Evolutionary conservation across 2,329 filamentous ascomycete genomes (phyloP), one percentile per base, ranked within the genome.

Genomic region (Waltergamsia citrina): DNA sequence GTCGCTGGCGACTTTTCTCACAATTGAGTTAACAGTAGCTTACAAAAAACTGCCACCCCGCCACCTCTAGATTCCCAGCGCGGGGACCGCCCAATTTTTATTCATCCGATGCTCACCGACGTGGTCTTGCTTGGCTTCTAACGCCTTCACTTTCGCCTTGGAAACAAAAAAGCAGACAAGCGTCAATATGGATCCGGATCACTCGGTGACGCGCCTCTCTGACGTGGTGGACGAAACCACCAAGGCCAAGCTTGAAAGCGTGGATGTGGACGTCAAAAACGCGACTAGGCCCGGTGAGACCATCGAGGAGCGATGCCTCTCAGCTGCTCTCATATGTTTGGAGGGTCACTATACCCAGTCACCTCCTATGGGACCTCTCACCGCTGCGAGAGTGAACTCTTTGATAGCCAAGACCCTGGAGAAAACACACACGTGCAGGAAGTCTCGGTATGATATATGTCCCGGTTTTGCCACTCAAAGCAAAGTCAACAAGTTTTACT

Each of bases 301-400:
- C 24, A 75, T 79, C 47, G 76, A 81, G 54, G 76, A 81, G 57
- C 63, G 75, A 38, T 70, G 65, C 50, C 79, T 81, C 52, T 65
- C 67, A 3, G 70, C 70, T 2, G 72, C 70, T 12, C 62, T 81
- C 48, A 68, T 77, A 47, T 71, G 70, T 45, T 63, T 79, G 35
- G 74, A 80, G 51, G 70, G 70, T 29, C 72, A 78, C 54, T 77
- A 74, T 48, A 70, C 66, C 39, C 61, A 69, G 40, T 61, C 65
- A 17, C 71, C 71, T 29, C 61, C 67, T 21, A 74, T 79, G 58
- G 74, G 75, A 3, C 63, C 66, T 14, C 63, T 64, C 44, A 74
- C 73, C 9, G 65, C 69, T 40, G 56, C 62, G 24, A 70, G 66
- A 42, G 67, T 77, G 32, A 67, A 62, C 41, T 65, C 64, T 35